Conservation (phyloP, 108 stramenopile genomes). For the Cyclostephanos invisitatus region DNA sequence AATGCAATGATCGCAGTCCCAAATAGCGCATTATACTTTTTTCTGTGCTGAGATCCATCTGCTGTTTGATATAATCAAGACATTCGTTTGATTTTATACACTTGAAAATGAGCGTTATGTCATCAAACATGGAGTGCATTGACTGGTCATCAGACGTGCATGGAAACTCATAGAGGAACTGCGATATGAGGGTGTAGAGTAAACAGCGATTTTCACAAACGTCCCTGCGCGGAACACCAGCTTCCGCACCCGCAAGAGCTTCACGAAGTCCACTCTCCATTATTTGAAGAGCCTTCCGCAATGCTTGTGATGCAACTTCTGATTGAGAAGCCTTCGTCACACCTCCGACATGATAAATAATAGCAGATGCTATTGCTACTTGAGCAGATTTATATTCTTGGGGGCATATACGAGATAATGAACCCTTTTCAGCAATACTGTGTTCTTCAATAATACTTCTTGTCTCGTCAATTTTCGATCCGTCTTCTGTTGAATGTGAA, state of each 20-base stretch:
- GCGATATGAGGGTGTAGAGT: constrained; percentile 17
- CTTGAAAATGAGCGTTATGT: constrained; percentile 36
- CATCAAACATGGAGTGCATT: constrained; percentile 15
- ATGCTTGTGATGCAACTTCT: constrained; percentile 31
- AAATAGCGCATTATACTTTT: constrained; percentile 53
- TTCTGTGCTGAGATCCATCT: constrained; percentile 43
- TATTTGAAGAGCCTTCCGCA: constrained; percentile 53
- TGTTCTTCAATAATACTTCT: constrained; percentile 18
- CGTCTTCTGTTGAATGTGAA: constrained; percentile 9
- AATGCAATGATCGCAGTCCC: constrained; percentile 44
- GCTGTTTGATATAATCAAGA: constrained; percentile 37
- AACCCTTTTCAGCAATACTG: constrained; percentile 45
- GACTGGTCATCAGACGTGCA: constrained; percentile 5
- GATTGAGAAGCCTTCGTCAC: constrained; percentile 15
- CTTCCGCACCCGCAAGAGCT: constrained; percentile 20
- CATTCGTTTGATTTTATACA: constrained; percentile 35
- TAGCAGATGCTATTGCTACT: constrained; percentile 41
- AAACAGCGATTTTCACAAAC: constrained; percentile 27
- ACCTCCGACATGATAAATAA: constrained; percentile 57
- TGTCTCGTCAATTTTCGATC: constrained; percentile 2
- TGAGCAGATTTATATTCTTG: constrained; percentile 48
- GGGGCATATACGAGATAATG: constrained; percentile 60
- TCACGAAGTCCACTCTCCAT: constrained; percentile 71
- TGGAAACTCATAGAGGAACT: constrained; percentile 38
- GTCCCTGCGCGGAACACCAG: constrained; percentile 13